Conservation (phyloP, 2,329 filamentous ascomycete species). For the Karstenula rhodostoma region DNA sequence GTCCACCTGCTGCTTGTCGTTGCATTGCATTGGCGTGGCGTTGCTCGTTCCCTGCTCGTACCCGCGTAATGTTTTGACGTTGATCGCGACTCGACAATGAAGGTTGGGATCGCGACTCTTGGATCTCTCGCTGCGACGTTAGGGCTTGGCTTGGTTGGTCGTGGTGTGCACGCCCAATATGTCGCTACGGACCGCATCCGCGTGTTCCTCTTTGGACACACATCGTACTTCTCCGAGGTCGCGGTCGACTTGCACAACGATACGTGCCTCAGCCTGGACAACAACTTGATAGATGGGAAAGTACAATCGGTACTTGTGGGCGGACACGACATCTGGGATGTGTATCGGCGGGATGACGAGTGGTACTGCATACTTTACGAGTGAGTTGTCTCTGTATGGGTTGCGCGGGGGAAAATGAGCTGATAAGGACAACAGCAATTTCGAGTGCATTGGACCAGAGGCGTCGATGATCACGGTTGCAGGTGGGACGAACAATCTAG, state of each 20-base stretch:
- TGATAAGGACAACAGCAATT: constrained; percentile 35
- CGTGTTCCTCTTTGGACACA: constrained; percentile 44
- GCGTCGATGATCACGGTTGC: constrained; percentile 33
- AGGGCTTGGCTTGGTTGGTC: constrained; percentile 16
- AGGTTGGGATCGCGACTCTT: constrained; percentile 4
- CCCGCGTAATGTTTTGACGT: neutral
- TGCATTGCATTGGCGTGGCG: neutral
- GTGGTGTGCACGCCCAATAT: constrained; percentile 29
- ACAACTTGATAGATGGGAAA: constrained; percentile 46
- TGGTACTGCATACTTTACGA: constrained; percentile 48
- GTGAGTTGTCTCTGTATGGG: constrained; percentile 27
- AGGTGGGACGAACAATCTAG: constrained; percentile 44
- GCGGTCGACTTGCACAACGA: constrained; percentile 42
- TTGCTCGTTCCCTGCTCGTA: neutral
- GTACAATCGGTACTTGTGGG: constrained; percentile 44
- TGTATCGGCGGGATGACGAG: constrained; percentile 35
- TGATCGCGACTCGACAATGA: neutral
- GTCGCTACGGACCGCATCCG: constrained; percentile 36
- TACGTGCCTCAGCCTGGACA: constrained; percentile 40
- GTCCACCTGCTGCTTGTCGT: neutral
- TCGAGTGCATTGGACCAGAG: constrained; percentile 34
- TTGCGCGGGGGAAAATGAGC: neutral
- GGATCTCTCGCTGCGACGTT: neutral
- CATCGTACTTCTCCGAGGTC: constrained; percentile 43
- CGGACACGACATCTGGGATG: constrained; percentile 36